phyloP scores from a whole-genome alignment of 176 grass and related monocot genomes.

The Canna indica region DNA sequence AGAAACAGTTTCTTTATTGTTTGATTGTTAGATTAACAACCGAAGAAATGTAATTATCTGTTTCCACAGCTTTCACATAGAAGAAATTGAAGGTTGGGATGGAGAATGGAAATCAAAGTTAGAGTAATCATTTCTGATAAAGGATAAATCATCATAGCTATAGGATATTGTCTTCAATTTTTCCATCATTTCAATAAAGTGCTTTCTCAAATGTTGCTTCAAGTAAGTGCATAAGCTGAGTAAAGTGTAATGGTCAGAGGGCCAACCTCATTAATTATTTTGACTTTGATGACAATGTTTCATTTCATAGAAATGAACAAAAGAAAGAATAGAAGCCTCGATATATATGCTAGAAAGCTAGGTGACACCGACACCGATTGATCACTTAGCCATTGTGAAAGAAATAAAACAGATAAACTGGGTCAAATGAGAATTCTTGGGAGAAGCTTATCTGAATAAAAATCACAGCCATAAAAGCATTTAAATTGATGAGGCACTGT shows the following conservation, averaged over 20 bases:
- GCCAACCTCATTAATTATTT: neutral
- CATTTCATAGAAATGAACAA: neutral
- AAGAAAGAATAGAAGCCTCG: neutral
- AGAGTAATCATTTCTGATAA: neutral
- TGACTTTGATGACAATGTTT: neutral
- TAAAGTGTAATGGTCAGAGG: neutral
- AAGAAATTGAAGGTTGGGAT: conserved; percentile 74
- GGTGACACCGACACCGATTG: neutral
- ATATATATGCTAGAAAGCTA: neutral
- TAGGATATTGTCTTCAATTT: neutral
- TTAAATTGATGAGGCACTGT: neutral
- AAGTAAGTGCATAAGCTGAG: neutral
- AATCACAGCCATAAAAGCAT: too few relatives aligned
- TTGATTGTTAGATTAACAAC: neutral
- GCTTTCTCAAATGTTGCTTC: neutral
- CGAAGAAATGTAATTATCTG: conserved; percentile 7
- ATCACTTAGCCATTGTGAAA: too few relatives aligned
- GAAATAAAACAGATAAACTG: too few relatives aligned
- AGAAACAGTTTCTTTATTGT: neutral
- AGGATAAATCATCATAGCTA: neutral
- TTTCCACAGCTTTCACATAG: conserved; percentile 34
- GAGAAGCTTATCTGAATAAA: too few relatives aligned
- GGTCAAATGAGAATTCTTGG: too few relatives aligned
- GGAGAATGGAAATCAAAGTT: conserved; percentile 45
- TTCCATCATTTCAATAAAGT: neutral